Conservation (phyloP, 345 rosid genomes). For the Ailanthus altissimus region DNA sequence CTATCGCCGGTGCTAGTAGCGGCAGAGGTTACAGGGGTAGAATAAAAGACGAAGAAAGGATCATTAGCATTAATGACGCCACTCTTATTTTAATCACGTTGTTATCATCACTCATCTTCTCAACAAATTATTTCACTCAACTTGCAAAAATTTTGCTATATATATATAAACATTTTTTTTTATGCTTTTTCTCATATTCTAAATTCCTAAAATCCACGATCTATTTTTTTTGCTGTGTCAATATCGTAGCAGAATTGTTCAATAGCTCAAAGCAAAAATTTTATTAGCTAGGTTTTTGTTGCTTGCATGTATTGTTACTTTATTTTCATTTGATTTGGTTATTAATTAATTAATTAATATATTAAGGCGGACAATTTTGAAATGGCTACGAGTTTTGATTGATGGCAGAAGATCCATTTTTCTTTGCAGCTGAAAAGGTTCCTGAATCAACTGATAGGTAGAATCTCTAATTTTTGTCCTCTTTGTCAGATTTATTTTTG, state of each 20-base stretch:
- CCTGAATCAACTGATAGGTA: slow-evolving; percentile 94
- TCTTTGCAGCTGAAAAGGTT: slow-evolving; percentile 89
- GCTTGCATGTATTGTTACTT: not conserved
- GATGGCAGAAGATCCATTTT: slow-evolving; percentile 99
- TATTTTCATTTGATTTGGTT: not conserved
- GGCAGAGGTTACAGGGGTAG: too few species aligned
- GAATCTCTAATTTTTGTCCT: not conserved
- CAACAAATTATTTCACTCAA: not conserved
- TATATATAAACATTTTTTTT: not conserved
- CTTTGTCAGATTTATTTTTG: not conserved
- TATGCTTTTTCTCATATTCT: not conserved
- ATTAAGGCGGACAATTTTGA: not conserved
- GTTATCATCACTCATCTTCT: slow-evolving; percentile 4
- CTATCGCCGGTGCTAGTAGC: too few species aligned
- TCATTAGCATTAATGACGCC: not conserved
- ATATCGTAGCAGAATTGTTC: slow-evolving; percentile 2
- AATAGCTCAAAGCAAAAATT: not conserved
- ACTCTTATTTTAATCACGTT: slow-evolving; percentile 16
- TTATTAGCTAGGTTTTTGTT: not conserved
- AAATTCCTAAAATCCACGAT: not conserved
- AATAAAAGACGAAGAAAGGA: not conserved
- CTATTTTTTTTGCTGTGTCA: not conserved
- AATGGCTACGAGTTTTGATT: slow-evolving; percentile 81
- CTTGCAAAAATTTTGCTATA: not conserved
- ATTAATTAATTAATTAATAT: slow-evolving; percentile 8